phyloP scores from a whole-genome alignment of 176 grass and related monocot species.

The Cenchrus fungigraminus region DNA sequence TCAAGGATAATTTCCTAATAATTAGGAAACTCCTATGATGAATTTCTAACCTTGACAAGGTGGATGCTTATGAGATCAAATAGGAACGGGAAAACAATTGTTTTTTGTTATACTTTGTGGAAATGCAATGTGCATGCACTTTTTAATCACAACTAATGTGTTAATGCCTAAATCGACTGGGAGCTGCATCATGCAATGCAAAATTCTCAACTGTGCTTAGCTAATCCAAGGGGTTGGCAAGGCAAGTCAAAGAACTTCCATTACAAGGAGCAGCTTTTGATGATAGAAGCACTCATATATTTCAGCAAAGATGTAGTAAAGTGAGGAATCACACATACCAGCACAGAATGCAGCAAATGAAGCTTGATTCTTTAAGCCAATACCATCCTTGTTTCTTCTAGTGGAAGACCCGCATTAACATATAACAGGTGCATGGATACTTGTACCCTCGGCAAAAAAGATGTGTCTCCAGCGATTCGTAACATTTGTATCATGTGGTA shows the following conservation, averaged over 20 bases:
- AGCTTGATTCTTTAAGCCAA: not conserved
- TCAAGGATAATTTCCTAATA: not conserved
- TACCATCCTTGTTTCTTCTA: conserved; percentile 7
- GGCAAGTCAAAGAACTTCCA: conserved; percentile 16
- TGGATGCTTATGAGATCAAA: not conserved
- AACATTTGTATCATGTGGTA: conserved; percentile 5
- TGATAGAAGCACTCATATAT: conserved; percentile 6
- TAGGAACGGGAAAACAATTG: not conserved
- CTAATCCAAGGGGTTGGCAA: conserved; percentile 10
- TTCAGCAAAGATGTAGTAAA: conserved; percentile 23
- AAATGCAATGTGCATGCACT: conserved; percentile 1
- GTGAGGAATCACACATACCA: conserved; percentile 4
- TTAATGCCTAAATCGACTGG: conserved; percentile 12
- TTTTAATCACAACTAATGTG: not conserved
- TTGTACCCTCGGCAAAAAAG: conserved; percentile 22
- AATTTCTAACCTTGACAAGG: not conserved
- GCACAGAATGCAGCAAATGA: not conserved
- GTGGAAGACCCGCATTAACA: conserved; percentile 10
- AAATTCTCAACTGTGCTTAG: conserved; percentile 6
- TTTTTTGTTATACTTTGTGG: not conserved
- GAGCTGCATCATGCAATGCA: not conserved
- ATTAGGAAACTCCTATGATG: not conserved
- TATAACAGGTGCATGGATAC: not conserved
- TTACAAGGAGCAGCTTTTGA: conserved; percentile 6
- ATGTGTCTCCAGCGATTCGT: conserved; percentile 7